Base-by-base conservation (phyloP, 192 early-diverging fungal genomes). In the Umbelopsis ramanniana region DNA sequence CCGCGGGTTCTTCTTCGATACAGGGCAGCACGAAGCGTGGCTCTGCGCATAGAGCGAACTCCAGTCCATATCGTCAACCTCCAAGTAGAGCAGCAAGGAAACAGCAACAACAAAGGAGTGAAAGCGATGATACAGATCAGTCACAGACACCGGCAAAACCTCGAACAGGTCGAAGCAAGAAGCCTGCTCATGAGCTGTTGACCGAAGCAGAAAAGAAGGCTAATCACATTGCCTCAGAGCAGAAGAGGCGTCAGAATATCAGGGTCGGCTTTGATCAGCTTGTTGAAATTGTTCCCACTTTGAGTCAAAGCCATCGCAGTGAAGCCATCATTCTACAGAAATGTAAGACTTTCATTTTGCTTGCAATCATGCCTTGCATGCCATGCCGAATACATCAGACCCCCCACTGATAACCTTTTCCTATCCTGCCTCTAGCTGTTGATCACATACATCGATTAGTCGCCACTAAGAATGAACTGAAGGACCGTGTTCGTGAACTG, bases 221-320 rank as follows among this genome's bases (percentile, higher is more conserved):
- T 12, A 97, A 97, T 82, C 96, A 98, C 79, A 98, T 98, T 83
- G 94, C 92, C 2, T 94, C 93, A 23, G 96, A 98, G 78, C 94
- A 98, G 78, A 93, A 95, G 74, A 89, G 96, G 63, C 85, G 96
- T 46, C 91, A 94, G 67, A 95, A 96, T 72, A 98, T 98, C 76
- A 87, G 94, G 15, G 74, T 88, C 22, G 96, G 96, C 11, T 96
- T 96, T 78, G 94, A 96, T 76, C 90, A 93, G 72, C 88, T 98
- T 63, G 90, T 94, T 43, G 91, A 93, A 69, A 89, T 95, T 70
- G 94, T 97, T 37, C 94, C 95, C 46, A 88, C 89, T 6, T 79
- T 97, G 55, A 93, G 89, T 52, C 89, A 90, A 33, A 90, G 90
- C 38, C 95, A 95, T 80, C 86, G 92, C 50, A 92, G 89, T 72